These are phyloP conservation scores for Penicillium lividum DNA, from an alignment of 495 filamentous ascomycete genomes.

Conservation along the genomic window DNA sequence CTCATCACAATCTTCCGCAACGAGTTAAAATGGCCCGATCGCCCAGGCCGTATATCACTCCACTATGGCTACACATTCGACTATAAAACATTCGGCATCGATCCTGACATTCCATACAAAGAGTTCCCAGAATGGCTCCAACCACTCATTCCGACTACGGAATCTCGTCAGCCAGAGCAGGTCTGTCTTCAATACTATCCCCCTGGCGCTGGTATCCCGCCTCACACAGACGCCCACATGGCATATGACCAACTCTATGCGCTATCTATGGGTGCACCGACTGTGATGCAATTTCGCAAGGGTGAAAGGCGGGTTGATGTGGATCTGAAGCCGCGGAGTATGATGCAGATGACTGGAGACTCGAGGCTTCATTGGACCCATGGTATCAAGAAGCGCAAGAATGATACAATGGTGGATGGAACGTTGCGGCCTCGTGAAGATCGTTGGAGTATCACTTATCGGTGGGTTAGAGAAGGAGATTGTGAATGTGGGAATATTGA, in stretches of 20 bases:
- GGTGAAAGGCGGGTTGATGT: constrained; percentile 35
- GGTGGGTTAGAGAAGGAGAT: constrained; percentile 39
- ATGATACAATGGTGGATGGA: constrained; percentile 35
- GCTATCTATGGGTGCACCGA: constrained; percentile 37
- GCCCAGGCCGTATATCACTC: constrained; percentile 37
- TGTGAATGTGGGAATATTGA: constrained; percentile 44
- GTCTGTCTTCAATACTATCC: constrained; percentile 48
- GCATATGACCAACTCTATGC: constrained; percentile 46
- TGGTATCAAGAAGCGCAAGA: constrained; percentile 45
- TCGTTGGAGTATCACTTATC: constrained; percentile 45
- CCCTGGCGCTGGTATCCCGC: constrained; percentile 43
- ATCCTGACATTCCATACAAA: constrained; percentile 40
- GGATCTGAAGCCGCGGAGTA: constrained; percentile 36
- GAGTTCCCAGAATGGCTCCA: constrained; percentile 42
- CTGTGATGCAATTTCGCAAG: constrained; percentile 37
- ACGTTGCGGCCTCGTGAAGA: constrained; percentile 30
- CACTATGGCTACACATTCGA: constrained; percentile 48
- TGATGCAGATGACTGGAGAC: constrained; percentile 42
- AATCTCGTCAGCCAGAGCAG: constrained; percentile 40
- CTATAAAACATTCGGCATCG: constrained; percentile 45
- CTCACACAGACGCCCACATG: constrained; percentile 41
- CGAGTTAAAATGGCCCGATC: constrained; percentile 38
- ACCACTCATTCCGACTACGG: constrained; percentile 39
- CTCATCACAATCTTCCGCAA: constrained; percentile 38
- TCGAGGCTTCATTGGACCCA: constrained; percentile 46